These are phyloP conservation scores for Agroathelia rolfsii DNA, from an alignment of 1,284 basidiomycete species.

Conservation along the genomic window DNA sequence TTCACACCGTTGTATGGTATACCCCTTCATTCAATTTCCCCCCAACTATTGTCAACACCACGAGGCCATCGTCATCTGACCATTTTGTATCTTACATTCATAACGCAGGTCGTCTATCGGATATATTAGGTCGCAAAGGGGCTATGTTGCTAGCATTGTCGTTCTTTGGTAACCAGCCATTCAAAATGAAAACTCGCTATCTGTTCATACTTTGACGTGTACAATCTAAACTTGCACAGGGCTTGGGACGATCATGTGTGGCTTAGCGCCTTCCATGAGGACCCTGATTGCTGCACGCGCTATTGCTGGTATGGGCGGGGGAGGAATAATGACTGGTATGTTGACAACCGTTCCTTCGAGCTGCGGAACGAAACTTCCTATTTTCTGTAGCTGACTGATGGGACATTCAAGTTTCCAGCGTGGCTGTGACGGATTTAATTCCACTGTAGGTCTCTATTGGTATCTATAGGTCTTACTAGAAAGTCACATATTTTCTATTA, in stretches of 20 bases:
- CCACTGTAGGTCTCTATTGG: slow-evolving; percentile 50
- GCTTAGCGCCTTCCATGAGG: slow-evolving; percentile 76
- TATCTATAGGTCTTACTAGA: slow-evolving; percentile 8
- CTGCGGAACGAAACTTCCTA: too few species aligned
- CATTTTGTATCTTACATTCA: slow-evolving; percentile 16
- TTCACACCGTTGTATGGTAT: slow-evolving; percentile 83
- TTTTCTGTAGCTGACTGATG: too few species aligned
- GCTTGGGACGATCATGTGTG: slow-evolving; percentile 74
- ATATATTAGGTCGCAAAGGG: slow-evolving; percentile 80
- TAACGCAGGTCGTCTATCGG: slow-evolving; percentile 65
- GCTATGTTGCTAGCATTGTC: slow-evolving; percentile 74
- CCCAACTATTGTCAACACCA: too few species aligned
- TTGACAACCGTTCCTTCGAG: too few species aligned
- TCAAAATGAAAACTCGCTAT: slow-evolving; percentile 9
- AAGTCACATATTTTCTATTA: slow-evolving; percentile 6
- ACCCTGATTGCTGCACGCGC: slow-evolving; percentile 73
- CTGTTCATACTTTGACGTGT: slow-evolving; percentile 13
- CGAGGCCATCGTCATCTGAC: slow-evolving; percentile 9
- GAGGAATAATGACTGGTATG: slow-evolving; percentile 51
- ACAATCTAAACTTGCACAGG: slow-evolving; percentile 44
- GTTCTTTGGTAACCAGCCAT: slow-evolving; percentile 56
- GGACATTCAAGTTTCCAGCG: slow-evolving; percentile 63
- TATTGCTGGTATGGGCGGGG: slow-evolving; percentile 84
- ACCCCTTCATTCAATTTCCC: slow-evolving; percentile 20
- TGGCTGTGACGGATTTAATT: slow-evolving; percentile 71